These are phyloP conservation scores for Spongospora subterranea DNA, from an alignment of 208 protist species.

Conservation along the genomic window DNA sequence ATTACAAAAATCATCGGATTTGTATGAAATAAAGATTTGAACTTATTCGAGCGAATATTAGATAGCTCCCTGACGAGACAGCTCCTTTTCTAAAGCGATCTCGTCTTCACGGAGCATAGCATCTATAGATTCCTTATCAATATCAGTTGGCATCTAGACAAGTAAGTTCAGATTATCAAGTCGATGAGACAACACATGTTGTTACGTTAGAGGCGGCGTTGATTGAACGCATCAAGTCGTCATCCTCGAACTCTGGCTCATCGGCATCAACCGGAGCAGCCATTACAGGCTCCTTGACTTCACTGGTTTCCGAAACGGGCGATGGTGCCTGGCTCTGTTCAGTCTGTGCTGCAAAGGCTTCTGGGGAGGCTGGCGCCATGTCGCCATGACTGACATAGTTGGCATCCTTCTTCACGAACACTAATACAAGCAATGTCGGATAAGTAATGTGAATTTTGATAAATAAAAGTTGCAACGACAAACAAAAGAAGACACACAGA, in stretches of 20 bases:
- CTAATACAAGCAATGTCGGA: too few species aligned
- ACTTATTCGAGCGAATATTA: neutral
- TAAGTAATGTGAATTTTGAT: too few species aligned
- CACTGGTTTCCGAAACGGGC: neutral
- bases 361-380: neutral
- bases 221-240: conserved; percentile 39
- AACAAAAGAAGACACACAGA: too few species aligned
- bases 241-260: neutral
- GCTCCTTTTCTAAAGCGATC: conserved; percentile 17
- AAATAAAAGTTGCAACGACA: too few species aligned
- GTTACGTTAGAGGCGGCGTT: conserved; percentile 10
- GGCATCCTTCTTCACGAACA: conserved; percentile 30
- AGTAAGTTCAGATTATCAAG: neutral
- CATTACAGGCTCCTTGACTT: neutral
- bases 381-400: neutral
- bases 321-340: neutral
- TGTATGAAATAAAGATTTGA: too few species aligned
- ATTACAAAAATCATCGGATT: too few species aligned
- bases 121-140: conserved; percentile 5
- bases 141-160: neutral
- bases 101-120: neutral
- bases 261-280: neutral
- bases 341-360: neutral
- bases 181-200: neutral
- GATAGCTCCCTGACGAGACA: neutral